These are phyloP conservation scores for Hansenula sp. DNA, from an alignment of 1,139 yeast genomes.

Conservation along the genomic window DNA sequence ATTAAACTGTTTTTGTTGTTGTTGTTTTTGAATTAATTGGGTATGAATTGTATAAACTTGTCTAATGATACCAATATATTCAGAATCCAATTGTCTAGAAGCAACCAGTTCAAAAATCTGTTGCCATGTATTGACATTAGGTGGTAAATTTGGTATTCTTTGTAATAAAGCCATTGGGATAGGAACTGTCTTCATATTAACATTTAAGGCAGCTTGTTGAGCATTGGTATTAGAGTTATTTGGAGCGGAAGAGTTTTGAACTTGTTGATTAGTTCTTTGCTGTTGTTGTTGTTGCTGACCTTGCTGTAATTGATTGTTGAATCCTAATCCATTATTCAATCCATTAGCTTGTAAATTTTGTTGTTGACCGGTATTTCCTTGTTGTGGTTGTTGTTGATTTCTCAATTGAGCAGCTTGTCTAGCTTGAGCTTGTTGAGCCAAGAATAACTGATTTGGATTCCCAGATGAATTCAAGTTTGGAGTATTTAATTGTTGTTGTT, in stretches of 20 bases:
- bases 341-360: slow-evolving; percentile 23
- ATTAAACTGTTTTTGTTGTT: slow-evolving; percentile 4
- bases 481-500: slow-evolving; percentile 13
- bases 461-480: slow-evolving; percentile 14
- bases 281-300: slow-evolving; percentile 24
- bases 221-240: slow-evolving; percentile 5
- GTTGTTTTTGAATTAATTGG: slow-evolving; percentile 35
- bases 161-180: slow-evolving; percentile 73
- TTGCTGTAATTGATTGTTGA: slow-evolving; percentile 26
- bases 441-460: slow-evolving; percentile 32
- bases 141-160: slow-evolving; percentile 75
- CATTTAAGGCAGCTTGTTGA: slow-evolving; percentile 16
- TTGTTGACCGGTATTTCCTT: slow-evolving; percentile 11
- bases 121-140: slow-evolving; percentile 80
- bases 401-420: slow-evolving; percentile 38
- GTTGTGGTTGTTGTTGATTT: slow-evolving; percentile 7
- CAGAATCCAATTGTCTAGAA: slow-evolving; percentile 51
- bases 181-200: slow-evolving; percentile 50
- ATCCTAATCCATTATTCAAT: no score
- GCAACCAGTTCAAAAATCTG: slow-evolving; percentile 70
- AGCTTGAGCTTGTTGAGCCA: slow-evolving; percentile 49
- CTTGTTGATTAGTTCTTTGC: slow-evolving; percentile 7
- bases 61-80: slow-evolving; percentile 50
- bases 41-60: slow-evolving; percentile 59
- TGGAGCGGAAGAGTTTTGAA: background rate